Evolutionary conservation across 495 filamentous ascomycete genomes (phyloP).

Genomic region (Xylaria telfairii): DNA sequence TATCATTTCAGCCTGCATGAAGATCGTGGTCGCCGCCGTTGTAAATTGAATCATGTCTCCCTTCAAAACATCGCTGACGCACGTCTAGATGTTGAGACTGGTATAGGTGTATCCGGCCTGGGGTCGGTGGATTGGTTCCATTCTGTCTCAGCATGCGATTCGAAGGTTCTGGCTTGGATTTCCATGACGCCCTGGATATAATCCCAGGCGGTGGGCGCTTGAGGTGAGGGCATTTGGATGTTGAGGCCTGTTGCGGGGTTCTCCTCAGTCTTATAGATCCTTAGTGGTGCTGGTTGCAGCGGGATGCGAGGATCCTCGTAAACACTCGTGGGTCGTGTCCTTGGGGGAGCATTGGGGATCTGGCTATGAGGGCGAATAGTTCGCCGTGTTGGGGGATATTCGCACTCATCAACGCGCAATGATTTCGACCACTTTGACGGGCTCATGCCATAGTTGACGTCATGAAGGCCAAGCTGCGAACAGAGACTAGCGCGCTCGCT

Average conservation of each 20-base stretch:
- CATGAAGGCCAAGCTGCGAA: neutral
- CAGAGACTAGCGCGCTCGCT: neutral
- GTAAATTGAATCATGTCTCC: neutral
- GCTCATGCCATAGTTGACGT: neutral
- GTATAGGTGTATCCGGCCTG: neutral
- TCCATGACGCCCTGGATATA: constrained; percentile 34
- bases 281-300: constrained; percentile 25
- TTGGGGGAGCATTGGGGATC: neutral
- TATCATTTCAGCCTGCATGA: neutral
- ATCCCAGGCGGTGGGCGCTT: constrained; percentile 31
- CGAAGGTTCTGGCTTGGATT: constrained; percentile 29
- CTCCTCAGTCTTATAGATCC: constrained; percentile 31
- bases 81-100: neutral
- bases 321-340: neutral
- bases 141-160: constrained; percentile 34
- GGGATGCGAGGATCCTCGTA: neutral
- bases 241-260: constrained; percentile 17
- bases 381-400: neutral
- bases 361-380: neutral
- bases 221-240: constrained; percentile 32
- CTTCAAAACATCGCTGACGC: constrained; percentile 5
- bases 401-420: neutral
- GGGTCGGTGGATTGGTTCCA: constrained; percentile 42
- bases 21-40: neutral
- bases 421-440: neutral